Evolutionary conservation across 2,329 filamentous ascomycete species (phyloP), one percentile per base, ranked within the genome.

Genomic region (Trichoderma polysporum): DNA sequence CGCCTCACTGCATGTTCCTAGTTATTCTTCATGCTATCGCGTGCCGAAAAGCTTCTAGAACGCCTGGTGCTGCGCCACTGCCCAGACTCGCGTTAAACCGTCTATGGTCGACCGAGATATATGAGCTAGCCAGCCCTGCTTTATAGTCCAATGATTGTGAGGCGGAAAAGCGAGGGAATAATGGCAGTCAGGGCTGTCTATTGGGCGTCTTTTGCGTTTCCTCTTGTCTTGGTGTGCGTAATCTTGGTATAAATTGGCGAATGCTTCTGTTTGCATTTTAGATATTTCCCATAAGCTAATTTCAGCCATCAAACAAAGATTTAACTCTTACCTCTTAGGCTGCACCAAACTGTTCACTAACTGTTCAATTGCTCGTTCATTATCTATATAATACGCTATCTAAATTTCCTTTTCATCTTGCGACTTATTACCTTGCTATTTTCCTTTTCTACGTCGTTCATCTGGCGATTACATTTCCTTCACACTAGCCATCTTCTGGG

Each of bases 41-140:
- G 31, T 61, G 17, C 6, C 19, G 58, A 45, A 61, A 50, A 50
- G 58, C 58, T 61, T 61, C 58, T 50, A 10, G 58, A 61, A 61
- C 45, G 45, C 19, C 58, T 27, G 4, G 57, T 15, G 58, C 58
- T 61, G 58, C 58, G 58, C 58, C 58, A 61, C 58, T 31, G 15
- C 41, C 45, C 7, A 61, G 58, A 25, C n/a, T 37, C 25, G 45
- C 58, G 27, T 37, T 27, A 35, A 37, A 37, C 39, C 58, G 35
- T 17, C 31, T 61, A 6, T 27, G 58, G 31, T 37, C 35, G 58
- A 61, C 45, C 58, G 57, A 49, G 41, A 29, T 50, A 45, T 10
- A 17, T 49, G 31, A 27, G 25, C 58, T 61, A 50, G 22, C 27
- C 58, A 61, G 58, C 58, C 58, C 45, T 61, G 58, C 45, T n/a